Base-by-base conservation (phyloP, 306 rosid genomes). In the Rosa lucieae region DNA sequence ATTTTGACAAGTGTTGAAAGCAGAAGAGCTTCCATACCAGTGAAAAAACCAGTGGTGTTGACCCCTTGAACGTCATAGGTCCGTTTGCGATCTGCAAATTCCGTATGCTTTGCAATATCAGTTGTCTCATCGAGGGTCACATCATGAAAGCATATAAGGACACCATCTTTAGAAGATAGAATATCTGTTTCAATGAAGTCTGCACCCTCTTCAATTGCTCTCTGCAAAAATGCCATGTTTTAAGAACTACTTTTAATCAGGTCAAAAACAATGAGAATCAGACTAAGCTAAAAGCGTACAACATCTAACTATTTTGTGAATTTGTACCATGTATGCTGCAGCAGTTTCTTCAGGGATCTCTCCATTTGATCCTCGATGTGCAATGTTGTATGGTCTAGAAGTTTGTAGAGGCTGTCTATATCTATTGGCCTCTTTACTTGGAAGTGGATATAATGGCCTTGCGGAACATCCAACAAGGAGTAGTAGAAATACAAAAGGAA, bases 151-250 rank as follows among this genome's bases (percentile, higher is more conserved):
- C 96, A 88, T 73, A 95, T 86, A 71, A 91, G 97, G 78, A 87
- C 86, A 58, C 99, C 99, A 76, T 93, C 99, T 87, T 88, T 90
- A 74, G 99, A 93, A 83, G 99, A 83, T 39, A 88, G 79, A 76
- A 95, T 87, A 80, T 95, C 99, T 1, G 97, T 83, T 83, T 95
- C 99, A 81, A 95, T 93, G 90, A 95, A 95, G 90, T 95, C 99
- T 53, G 98, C 83, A 23, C 99, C 99, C 84, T 95, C 99, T 86
- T 89, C 88, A 86, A 95, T 90, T 73, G 99, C 99, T 83, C 91
- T 95, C 99, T 93, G 84, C 90, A 88, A 79, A 39, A 72, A 61
- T 74, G 62, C 23, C 12, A 69, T 32, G 32, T 59, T 79, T 92
- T 44, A 17, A 13, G 35, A 61, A 11, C 3, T 3, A 71, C 73